Evolutionary conservation across 805 yeast species (phyloP), one percentile per base, ranked within the genome.

Genomic region (Myxozyma geophila): DNA sequence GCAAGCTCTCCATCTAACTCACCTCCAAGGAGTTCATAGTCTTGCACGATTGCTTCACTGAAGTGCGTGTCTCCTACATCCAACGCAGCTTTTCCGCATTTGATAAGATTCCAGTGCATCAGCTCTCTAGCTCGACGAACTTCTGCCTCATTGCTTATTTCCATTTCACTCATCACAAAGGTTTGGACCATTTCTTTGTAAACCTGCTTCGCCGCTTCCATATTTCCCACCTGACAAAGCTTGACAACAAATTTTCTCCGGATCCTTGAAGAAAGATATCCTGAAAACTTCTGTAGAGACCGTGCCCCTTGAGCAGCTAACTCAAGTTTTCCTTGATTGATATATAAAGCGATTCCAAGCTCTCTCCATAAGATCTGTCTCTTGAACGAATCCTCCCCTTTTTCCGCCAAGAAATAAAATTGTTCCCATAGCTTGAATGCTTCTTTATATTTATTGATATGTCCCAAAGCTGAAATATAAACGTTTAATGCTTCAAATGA

Each of bases 41-140:
- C 59, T 28, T 36, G 23, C 28, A 64, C 7, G 19, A 64, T 62
- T n/a, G 46, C 7, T 21, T 43, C 37, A 13, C 61, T 59, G 17
- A 62, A 37, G 3, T 39, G 19, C 12, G 60, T 7, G 21, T 63
- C 19, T 2, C 59, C 64, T 4, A 59, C 48, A 17, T 54, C 59
- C 10, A 64, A n/a, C 4, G 67, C 66, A 7, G 63, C 53, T 39
- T 58, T 61, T 12, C 46, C 54, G 40, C 67, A 64, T 23, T 36
- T 23, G 21, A 54, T 37, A 6, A 64, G 21, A 2, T 40, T 10
- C 36, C 48, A n/a, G 4, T n/a, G 46, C 15, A 64, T 40, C n/a
- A 41, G 36, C 35, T 19, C 19, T 6, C 60, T 51, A 35, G 6
- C 19, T 28, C 21, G 23, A 13, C 28, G 35, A 8, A 10, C 51